Evolutionary conservation across 345 rosid genomes (phyloP).

Genomic region (Tarenaya hassleriana): DNA sequence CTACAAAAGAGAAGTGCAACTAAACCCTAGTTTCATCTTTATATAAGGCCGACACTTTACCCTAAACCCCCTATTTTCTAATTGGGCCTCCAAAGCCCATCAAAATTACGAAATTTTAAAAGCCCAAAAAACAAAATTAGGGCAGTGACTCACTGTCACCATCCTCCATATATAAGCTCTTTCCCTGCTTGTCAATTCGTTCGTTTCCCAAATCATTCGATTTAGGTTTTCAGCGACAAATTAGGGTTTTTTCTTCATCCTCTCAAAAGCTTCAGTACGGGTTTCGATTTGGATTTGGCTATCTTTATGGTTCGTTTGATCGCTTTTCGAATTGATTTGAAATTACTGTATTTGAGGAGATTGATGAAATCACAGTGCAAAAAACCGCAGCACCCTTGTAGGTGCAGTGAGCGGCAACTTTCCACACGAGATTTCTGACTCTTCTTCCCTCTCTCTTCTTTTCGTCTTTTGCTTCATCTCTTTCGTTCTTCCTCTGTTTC

Average conservation of each 20-base stretch:
- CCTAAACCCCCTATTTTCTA: no score
- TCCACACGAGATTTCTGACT: slow-evolving; percentile 51
- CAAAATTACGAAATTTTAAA: no score
- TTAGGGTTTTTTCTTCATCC: background rate
- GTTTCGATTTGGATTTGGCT: background rate
- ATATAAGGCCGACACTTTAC: no score
- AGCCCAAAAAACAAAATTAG: no score
- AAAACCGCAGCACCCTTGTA: slow-evolving; percentile 24
- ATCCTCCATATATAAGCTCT: background rate
- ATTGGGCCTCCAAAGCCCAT: no score
- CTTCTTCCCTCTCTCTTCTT: background rate
- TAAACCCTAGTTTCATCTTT: no score
- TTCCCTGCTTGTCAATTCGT: background rate
- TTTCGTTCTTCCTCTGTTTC: no score
- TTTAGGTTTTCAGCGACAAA: background rate
- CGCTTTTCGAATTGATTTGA: no score
- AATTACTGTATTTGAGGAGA: background rate
- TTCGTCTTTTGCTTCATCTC: background rate
- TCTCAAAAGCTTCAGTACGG: background rate
- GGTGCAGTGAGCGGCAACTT: slow-evolving; percentile 38
- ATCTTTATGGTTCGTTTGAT: no score
- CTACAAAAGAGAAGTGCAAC: no score
- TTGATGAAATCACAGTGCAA: slow-evolving; percentile 36
- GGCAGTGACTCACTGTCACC: no score
- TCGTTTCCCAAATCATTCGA: background rate